phyloP scores from a whole-genome alignment of 257 asterid species.

The Pogostemon cablin region DNA sequence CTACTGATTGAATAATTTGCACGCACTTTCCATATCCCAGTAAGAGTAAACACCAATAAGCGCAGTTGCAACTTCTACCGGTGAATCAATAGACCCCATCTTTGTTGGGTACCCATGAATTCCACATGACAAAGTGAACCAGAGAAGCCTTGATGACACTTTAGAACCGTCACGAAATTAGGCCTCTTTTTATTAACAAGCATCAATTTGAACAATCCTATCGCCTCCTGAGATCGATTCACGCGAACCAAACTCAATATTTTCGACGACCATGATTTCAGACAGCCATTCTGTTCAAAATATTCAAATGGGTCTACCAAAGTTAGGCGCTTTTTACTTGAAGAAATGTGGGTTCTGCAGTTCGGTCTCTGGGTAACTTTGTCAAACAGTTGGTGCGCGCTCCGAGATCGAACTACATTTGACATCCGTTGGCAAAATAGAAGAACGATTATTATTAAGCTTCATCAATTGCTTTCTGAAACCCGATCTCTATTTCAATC shows the following conservation, averaged over 20 bases:
- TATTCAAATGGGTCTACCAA: constrained; percentile 39
- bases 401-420: constrained; percentile 33
- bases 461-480: neutral
- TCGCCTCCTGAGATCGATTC: constrained; percentile 58
- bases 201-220: constrained; percentile 65
- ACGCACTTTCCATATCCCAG: constrained; percentile 52
- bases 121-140: constrained; percentile 41
- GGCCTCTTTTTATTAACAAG: constrained; percentile 48
- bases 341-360: constrained; percentile 33
- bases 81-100: constrained; percentile 52
- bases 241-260: constrained; percentile 56
- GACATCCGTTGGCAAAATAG: constrained; percentile 30
- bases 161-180: constrained; percentile 58
- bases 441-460: neutral
- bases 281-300: constrained; percentile 43
- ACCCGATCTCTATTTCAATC: neutral
- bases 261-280: constrained; percentile 56
- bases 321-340: constrained; percentile 25
- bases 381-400: constrained; percentile 60
- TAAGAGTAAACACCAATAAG: constrained; percentile 68
- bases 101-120: constrained; percentile 64
- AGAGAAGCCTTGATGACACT: constrained; percentile 49
- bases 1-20: constrained; percentile 48
- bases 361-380: constrained; percentile 47
- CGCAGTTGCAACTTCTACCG: constrained; percentile 58